These are phyloP conservation scores for Eucalyptus virginea DNA, from an alignment of 345 rosid species.

Conservation along the genomic window DNA sequence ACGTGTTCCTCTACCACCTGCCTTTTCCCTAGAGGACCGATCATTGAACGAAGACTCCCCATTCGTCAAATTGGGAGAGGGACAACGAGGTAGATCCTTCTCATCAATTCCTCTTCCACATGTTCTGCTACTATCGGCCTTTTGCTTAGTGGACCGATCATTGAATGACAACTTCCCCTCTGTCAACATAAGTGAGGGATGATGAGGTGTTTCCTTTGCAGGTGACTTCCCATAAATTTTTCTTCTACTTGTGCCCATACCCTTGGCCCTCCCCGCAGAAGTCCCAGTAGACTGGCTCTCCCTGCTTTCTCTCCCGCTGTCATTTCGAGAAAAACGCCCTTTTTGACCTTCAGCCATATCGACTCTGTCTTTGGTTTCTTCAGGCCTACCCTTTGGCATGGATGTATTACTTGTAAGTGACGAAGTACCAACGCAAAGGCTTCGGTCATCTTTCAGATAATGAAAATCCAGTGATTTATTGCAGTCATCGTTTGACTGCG, in stretches of 20 bases:
- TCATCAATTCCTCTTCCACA: not conserved
- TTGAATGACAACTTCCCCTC: not conserved
- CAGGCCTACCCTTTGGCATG: constrained; percentile 11
- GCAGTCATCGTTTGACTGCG: not conserved
- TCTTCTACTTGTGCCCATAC: not conserved
- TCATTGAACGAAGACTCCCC: not conserved
- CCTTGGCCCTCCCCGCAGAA: not conserved
- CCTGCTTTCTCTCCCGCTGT: constrained; percentile 4
- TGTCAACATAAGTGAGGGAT: not conserved
- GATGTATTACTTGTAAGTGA: not conserved
- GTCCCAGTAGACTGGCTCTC: not conserved
- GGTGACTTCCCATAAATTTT: constrained; percentile 1
- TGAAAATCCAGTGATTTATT: not conserved
- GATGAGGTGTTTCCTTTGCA: not conserved
- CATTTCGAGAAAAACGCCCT: not conserved
- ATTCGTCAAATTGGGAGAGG: not conserved
- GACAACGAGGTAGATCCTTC: not conserved
- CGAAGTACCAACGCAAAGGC: not conserved
- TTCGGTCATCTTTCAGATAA: constrained; percentile 3
- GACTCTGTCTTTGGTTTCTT: not conserved
- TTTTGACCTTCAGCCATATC: not conserved
- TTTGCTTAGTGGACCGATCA: not conserved
- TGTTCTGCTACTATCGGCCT: not conserved
- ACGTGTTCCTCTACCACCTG: not conserved
- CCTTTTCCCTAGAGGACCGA: not conserved